A percentile compares a stretch with the other conserved stretches of the same genome.
Evolutionary conservation across 495 filamentous ascomycete genomes (phyloP).

Genomic region (Penicillium longicatenatum): DNA sequence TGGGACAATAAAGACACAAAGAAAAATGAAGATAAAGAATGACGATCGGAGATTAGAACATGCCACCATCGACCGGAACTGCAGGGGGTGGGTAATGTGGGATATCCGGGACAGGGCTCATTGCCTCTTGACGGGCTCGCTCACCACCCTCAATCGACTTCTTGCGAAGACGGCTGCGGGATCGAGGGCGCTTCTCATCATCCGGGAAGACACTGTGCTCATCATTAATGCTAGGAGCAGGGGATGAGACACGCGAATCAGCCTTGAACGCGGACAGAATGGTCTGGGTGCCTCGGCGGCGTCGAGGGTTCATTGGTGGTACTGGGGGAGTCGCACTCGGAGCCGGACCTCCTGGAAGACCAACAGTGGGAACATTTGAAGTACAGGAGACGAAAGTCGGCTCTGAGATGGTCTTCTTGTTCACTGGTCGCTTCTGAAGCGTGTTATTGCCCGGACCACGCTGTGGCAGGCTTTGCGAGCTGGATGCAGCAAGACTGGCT

Average conservation of each 20-base stretch:
- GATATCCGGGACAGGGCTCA: constrained; percentile 35
- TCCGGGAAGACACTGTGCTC: constrained; percentile 52
- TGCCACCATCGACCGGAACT: constrained; percentile 45
- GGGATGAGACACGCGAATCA: constrained; percentile 28
- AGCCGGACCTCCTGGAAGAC: constrained; percentile 54
- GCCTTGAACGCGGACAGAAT: constrained; percentile 54
- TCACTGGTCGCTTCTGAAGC: constrained; percentile 64
- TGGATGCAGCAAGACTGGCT: constrained; percentile 19
- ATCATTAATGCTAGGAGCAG: constrained; percentile 35
- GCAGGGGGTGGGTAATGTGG: constrained; percentile 42
- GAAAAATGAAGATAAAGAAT: constrained; percentile 1
- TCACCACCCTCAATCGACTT: constrained; percentile 49
- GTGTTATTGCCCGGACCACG: constrained; percentile 29
- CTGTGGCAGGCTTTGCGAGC: constrained; percentile 25
- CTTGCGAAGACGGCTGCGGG: constrained; percentile 56
- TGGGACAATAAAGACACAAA: constrained; percentile 13
- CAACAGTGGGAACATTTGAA: constrained; percentile 68
- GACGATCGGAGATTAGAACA: constrained; percentile 37
- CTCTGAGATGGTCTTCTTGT: constrained; percentile 79
- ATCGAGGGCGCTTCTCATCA: constrained; percentile 51
- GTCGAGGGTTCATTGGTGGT: constrained; percentile 71
- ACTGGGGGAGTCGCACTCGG: constrained; percentile 54
- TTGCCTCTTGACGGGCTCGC: constrained; percentile 42
- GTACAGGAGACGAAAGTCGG: constrained; percentile 79
- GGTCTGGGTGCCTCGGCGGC: constrained; percentile 58